Percentiles rank a stretch among this genome's conserved stretches.
Conservation (phyloP, 1,284 basidiomycete species). For the Marasmius oreades region DNA sequence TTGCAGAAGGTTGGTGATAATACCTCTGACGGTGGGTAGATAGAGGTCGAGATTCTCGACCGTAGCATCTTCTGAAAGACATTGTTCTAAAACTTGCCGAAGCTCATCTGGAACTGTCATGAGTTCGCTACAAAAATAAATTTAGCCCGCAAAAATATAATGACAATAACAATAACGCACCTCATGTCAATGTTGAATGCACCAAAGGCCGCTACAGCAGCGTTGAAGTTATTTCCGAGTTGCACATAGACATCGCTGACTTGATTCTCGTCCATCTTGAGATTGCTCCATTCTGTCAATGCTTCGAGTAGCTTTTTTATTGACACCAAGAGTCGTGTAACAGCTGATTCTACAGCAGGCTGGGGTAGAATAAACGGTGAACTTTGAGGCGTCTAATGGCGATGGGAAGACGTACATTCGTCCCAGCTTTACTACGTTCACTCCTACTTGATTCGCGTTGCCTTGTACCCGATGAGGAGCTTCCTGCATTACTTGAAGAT, state of each 20-base stretch:
- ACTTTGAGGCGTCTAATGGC: not conserved
- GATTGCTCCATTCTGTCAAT: conserved; percentile 84
- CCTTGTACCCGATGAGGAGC: not conserved
- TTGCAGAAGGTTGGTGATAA: conserved; percentile 90
- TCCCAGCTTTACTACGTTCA: conserved; percentile 3
- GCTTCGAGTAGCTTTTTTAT: conserved; percentile 94
- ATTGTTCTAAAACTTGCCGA: conserved; percentile 84
- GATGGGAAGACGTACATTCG: not conserved
- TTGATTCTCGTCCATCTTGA: conserved; percentile 72
- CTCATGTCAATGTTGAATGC: conserved; percentile 87
- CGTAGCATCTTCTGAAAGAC: conserved; percentile 87
- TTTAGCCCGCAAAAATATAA: conserved; percentile 13
- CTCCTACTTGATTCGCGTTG: not conserved
- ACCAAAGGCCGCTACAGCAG: conserved; percentile 86
- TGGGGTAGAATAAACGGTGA: conserved; percentile 22
- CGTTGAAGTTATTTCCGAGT: conserved; percentile 96
- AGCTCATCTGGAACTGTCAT: conserved; percentile 87
- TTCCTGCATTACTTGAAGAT: not conserved
- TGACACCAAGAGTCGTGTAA: conserved; percentile 90
- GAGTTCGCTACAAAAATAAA: conserved; percentile 65
- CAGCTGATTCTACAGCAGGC: conserved; percentile 86
- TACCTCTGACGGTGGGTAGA: conserved; percentile 87
- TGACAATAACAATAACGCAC: conserved; percentile 44
- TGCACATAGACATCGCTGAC: conserved; percentile 98
- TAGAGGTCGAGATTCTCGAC: conserved; percentile 85